Conservation (phyloP, 139 green algal genomes). For the Chlorella sorokiniana region DNA sequence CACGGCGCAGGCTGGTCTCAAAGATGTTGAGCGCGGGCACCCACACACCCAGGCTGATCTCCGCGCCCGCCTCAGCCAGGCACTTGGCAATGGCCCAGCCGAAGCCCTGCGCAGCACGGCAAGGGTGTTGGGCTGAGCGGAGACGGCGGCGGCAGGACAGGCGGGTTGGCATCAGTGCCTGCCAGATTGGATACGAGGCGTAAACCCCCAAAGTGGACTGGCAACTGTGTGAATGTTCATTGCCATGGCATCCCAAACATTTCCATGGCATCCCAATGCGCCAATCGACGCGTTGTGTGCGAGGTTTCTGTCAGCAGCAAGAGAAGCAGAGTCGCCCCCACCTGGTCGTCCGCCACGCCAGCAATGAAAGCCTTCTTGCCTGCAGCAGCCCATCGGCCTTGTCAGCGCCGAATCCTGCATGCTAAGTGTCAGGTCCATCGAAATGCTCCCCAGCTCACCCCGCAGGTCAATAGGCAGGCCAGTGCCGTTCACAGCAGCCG, state of each 20-base stretch:
- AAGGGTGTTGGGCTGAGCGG: not conserved
- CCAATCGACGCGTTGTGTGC: no score
- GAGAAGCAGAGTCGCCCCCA: constrained; percentile 13
- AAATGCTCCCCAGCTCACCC: constrained; percentile 42
- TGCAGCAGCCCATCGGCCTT: constrained; percentile 40
- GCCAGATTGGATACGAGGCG: no score
- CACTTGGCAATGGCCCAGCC: constrained; percentile 97
- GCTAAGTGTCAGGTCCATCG: no score
- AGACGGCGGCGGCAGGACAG: not conserved
- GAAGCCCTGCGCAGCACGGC: constrained; percentile 75
- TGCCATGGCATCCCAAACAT: no score
- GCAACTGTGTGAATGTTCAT: no score
- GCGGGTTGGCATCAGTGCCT: not conserved
- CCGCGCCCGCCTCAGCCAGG: constrained; percentile 91
- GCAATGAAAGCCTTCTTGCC: constrained; percentile 99
- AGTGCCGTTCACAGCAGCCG: constrained; percentile 33
- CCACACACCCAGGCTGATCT: constrained; percentile 98
- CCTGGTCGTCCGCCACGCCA: constrained; percentile 97
- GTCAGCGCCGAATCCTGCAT: not conserved
- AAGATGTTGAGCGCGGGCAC: constrained; percentile 58
- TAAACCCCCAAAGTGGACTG: no score
- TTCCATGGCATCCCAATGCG: no score
- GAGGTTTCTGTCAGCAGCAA: not conserved
- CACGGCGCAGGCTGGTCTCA: constrained; percentile 82
- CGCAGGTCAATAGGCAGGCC: constrained; percentile 71